Evolutionary conservation across 148 eudicot genomes (phyloP), one percentile per base, ranked within the genome.

Genomic region (Vaccinium corymbosum): DNA sequence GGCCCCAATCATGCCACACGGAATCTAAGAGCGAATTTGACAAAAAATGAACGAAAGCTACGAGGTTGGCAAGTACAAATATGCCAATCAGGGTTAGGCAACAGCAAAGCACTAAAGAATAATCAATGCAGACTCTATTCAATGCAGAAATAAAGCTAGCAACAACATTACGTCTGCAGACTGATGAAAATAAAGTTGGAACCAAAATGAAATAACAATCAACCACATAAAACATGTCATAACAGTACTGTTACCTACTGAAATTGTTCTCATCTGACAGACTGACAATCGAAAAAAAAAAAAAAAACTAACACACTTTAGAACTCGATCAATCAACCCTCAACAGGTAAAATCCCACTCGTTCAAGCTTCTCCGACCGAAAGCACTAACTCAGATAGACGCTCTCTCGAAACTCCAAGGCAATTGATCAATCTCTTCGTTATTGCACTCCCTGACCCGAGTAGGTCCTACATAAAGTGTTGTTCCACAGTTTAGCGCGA

Each of bases 381-480:
- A 89, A 74, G 80, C 85, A 9, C 56, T 82, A 32, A 53, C 25
- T 79, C 38, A 76, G 81, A 84, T 20, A 61, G 59, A 78, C 9
- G 84, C 72, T 64, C 77, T 85, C 85, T 87, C 55, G 68, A 84
- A 79, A 84, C 81, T 72, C 80, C 85, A 81, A 84, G 81, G 78
- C 68, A 17, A 83, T 84, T 22, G 86, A 77, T 86, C 82, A 85
- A 56, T 80, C 84, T 86, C 87, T 75, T 19, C 11, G 13, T 57
- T 46, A 55, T 42, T 10, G 20, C 59, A 56, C 68, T 56, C 81
- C 48, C 77, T 19, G n/a, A 88, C 64, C 80, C 79, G 81, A 85
- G 88, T 56, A 81, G 87, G 87, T 87, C 97, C 97, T 94, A 92
- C 95, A 94, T 66, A 88, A 82, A 91, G 90, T 90, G 88, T 76